Evolutionary conservation across 495 filamentous ascomycete genomes (phyloP).

Genomic region (Trichoderma virens): DNA sequence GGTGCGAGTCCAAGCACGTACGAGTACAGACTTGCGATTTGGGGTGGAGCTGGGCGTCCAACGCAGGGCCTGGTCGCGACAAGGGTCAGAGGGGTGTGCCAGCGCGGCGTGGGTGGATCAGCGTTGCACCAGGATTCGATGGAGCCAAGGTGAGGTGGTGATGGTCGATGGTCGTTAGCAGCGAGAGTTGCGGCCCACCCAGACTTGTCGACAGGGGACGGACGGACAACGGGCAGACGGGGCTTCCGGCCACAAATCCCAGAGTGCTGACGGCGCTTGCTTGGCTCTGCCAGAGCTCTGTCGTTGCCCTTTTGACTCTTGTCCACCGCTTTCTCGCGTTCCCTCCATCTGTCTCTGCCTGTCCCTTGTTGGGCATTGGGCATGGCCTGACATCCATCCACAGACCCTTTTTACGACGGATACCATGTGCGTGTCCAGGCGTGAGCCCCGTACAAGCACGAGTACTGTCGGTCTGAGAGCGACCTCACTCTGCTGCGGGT

Average conservation of each 20-base stretch:
- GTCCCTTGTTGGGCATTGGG: background rate
- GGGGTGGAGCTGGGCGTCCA: conserved; percentile 9
- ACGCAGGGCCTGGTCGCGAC: conserved; percentile 6
- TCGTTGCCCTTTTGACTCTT: background rate
- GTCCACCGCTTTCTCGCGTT: background rate
- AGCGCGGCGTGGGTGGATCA: conserved; percentile 9
- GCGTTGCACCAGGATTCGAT: conserved; percentile 8
- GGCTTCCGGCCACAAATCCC: conserved; percentile 6
- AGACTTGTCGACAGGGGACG: conserved; percentile 6
- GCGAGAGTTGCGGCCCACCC: background rate
- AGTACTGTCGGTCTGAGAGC: background rate
- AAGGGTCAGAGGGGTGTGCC: conserved; percentile 6
- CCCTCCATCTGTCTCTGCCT: background rate
- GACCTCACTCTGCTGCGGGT: background rate
- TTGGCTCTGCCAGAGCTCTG: background rate
- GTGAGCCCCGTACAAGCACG: background rate
- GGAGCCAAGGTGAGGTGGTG: conserved; percentile 4
- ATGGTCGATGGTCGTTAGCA: conserved; percentile 8
- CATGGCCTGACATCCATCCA: background rate
- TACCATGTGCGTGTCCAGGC: background rate
- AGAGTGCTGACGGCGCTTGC: conserved; percentile 9
- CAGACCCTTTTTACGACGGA: background rate
- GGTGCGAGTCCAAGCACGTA: background rate
- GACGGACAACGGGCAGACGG: conserved; percentile 8
- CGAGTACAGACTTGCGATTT: background rate